Conservation (phyloP, 192 early-diverging fungal genomes). For the Podochytrium sp. region DNA sequence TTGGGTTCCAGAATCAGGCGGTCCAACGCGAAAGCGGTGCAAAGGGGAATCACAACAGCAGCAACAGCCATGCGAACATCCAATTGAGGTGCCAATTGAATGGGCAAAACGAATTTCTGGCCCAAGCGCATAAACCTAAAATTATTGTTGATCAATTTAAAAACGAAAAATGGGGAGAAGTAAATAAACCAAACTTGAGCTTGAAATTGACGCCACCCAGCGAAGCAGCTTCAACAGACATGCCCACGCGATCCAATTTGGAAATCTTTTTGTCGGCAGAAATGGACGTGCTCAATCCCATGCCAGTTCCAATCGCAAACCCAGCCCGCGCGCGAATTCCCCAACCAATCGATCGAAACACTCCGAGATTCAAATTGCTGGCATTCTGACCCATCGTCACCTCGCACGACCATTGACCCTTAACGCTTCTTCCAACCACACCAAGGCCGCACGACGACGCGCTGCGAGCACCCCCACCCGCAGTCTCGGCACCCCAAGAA, state of each 20-base stretch:
- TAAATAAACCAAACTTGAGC: conserved; percentile 31
- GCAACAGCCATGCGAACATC: conserved; percentile 45
- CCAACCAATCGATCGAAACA: conserved; percentile 39
- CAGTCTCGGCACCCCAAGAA: conserved; percentile 60
- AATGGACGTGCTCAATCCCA: conserved; percentile 41
- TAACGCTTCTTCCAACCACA: conserved; percentile 32
- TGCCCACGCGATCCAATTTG: conserved; percentile 47
- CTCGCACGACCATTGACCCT: conserved; percentile 39
- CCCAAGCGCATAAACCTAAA: conserved; percentile 52
- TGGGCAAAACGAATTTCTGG: conserved; percentile 54
- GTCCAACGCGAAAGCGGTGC: conserved; percentile 38
- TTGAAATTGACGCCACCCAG: conserved; percentile 47
- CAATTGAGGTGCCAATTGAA: conserved; percentile 50
- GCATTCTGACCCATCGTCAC: conserved; percentile 41
- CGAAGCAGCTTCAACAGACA: conserved; percentile 49
- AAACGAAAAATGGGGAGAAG: background rate
- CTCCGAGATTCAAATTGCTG: conserved; percentile 38
- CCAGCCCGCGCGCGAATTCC: conserved; percentile 38
- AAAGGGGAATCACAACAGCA: conserved; percentile 44
- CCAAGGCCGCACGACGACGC: conserved; percentile 44
- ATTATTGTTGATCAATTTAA: background rate
- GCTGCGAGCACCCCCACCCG: background rate
- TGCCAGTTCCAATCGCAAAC: conserved; percentile 38
- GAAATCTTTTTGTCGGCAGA: conserved; percentile 45
- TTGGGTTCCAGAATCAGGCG: conserved; percentile 40